Base-by-base conservation (phyloP, 495 filamentous ascomycete species). In the Tetracladium setigerum region DNA sequence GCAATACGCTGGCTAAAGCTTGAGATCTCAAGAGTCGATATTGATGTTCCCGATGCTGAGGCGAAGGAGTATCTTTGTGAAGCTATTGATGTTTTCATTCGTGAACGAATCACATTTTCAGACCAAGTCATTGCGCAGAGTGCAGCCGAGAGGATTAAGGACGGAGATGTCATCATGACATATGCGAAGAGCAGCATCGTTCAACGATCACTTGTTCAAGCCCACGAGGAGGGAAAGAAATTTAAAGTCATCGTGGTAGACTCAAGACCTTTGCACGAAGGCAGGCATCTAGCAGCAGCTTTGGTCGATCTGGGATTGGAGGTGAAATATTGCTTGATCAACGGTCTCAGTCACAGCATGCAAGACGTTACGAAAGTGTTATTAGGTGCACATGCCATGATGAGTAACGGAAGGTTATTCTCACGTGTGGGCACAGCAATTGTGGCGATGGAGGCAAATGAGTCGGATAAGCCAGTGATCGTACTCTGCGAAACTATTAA, bases 401-500 rank as follows among this genome's bases (percentile, higher is more conserved):
- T 94, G 69, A 84, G 82, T 35, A 95, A 95, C 62, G 91, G 92
- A 4, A 76, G 86, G 1, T 70, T 98, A 42, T 92, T 89, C 63
- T 90, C 83, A 4, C 77, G 91, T 19, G 79, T 89, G 30, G 92
- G 92, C 43, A 95, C 90, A 8, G 89, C 88, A 0, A 72, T 89
- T 32, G 76, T 95, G 4, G 90, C 92, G n/a, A 86, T 92, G 74
- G 82, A 80, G 19, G 92, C 90, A 17, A 81, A 83, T 49, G 80
- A 83, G 39, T 65, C 70, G 13, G 77, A 78, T 39, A 77, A 88
- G 30, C 87, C 89, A 2, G 90, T 98, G 33, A 82, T 91, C 30
- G 88, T 94, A 4, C 86, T 87, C 49, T 96, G 89, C 62, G 91
- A 98, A 71, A 89, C 84, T 2, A 79, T 98, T 69, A 98, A 97